Conservation (phyloP, 2,329 filamentous ascomycete genomes). For the Trichoderma pleuroti region DNA sequence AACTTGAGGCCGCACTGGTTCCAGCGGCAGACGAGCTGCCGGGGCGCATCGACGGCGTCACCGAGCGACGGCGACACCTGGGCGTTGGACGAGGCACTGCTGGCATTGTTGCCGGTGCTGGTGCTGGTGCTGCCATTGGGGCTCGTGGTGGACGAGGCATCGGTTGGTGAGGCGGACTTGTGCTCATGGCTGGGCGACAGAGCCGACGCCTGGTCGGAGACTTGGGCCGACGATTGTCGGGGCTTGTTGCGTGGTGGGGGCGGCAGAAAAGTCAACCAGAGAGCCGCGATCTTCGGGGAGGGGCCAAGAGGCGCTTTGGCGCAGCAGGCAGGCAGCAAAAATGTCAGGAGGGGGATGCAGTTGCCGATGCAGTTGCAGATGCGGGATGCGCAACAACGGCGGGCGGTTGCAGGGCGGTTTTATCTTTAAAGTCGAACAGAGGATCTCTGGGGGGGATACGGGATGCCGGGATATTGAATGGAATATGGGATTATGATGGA, state of each 20-base stretch:
- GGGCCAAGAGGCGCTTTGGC: conserved; percentile 16
- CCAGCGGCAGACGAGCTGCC: conserved; percentile 55
- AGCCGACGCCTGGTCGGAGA: conserved; percentile 27
- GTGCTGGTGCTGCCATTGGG: conserved; percentile 5
- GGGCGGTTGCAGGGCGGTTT: background rate
- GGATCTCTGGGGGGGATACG: background rate
- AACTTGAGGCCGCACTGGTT: conserved; percentile 58
- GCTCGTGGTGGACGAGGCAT: conserved; percentile 11
- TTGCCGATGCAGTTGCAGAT: conserved; percentile 6
- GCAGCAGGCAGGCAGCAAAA: background rate
- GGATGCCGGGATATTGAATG: background rate
- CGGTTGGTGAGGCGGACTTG: conserved; percentile 25
- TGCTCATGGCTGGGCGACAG: conserved; percentile 23
- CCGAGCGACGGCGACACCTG: background rate
- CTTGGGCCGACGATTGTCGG: conserved; percentile 33
- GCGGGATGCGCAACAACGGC: conserved; percentile 2
- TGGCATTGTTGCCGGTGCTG: conserved; percentile 5
- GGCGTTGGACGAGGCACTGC: background rate
- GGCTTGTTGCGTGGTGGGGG: conserved; percentile 8
- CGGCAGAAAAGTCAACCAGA: conserved; percentile 6
- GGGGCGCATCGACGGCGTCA: background rate
- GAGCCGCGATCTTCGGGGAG: conserved; percentile 6
- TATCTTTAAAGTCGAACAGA: background rate
- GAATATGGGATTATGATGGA: conserved; percentile 12
- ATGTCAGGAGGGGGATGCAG: background rate